Percentiles rank a stretch among this genome's conserved stretches.
These are phyloP conservation scores for Xerophyta viscosa DNA, from an alignment of 106 monocot species.

Conservation along the genomic window DNA sequence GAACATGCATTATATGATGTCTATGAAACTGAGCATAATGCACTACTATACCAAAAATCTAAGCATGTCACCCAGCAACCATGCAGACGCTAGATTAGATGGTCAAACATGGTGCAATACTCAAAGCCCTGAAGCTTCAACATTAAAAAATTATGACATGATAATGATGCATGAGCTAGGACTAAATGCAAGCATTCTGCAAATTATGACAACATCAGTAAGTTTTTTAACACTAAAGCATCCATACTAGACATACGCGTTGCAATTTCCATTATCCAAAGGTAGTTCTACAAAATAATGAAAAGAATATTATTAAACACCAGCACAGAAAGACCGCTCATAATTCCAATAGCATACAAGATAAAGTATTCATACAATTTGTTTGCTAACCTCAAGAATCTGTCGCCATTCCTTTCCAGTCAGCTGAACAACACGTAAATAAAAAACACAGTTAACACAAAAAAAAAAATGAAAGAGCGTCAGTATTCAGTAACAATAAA, in stretches of 20 bases:
- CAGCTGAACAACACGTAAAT: constrained; percentile 33
- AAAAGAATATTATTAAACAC: neutral
- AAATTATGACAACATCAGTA: constrained; percentile 15
- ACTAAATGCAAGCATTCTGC: constrained; percentile 11
- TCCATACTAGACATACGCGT: neutral
- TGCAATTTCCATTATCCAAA: neutral
- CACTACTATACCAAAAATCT: constrained; percentile 7
- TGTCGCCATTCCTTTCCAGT: constrained; percentile 71
- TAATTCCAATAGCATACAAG: no score
- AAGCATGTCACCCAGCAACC: constrained; percentile 9
- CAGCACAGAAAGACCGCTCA: no score
- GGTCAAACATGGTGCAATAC: constrained; percentile 13
- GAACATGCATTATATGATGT: neutral
- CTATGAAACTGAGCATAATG: constrained; percentile 1
- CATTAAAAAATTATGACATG: constrained; percentile 25
- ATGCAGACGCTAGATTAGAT: constrained; percentile 11
- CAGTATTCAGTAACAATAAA: no score
- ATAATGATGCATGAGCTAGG: constrained; percentile 17
- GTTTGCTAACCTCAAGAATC: constrained; percentile 69
- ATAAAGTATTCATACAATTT: no score
- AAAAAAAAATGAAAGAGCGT: no score
- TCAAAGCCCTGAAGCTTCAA: constrained; percentile 24
- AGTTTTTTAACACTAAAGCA: neutral
- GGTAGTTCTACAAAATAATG: neutral
- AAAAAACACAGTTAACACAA: constrained; percentile 10